phyloP scores from a whole-genome alignment of 1,284 basidiomycete species.

The Cryptococcus depauperatus region DNA sequence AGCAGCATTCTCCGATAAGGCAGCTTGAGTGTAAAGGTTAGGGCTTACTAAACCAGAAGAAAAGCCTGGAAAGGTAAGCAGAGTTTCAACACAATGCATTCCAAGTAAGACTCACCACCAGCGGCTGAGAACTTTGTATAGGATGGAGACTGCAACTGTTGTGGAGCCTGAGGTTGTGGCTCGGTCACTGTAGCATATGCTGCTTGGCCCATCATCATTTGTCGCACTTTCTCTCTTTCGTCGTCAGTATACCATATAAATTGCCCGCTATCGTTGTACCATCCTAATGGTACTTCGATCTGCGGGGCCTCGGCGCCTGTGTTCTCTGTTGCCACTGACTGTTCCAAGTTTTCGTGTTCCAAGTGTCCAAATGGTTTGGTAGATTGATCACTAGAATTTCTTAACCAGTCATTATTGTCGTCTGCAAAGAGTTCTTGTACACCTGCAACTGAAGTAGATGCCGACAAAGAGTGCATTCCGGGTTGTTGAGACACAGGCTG shows the following conservation, averaged over 20 bases:
- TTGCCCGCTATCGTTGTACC: slow-evolving; percentile 37
- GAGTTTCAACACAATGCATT: background rate
- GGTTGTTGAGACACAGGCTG: too few species aligned
- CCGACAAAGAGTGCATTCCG: slow-evolving; percentile 10
- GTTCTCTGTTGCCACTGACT: background rate
- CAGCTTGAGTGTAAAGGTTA: slow-evolving; percentile 6
- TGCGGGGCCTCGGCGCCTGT: slow-evolving; percentile 14
- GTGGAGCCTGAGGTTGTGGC: background rate
- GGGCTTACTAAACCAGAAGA: slow-evolving; percentile 12
- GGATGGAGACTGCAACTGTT: too few species aligned
- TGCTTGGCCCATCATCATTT: slow-evolving; percentile 22
- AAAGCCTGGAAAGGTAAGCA: slow-evolving; percentile 1
- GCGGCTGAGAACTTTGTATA: too few species aligned
- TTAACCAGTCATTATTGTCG: slow-evolving; percentile 28
- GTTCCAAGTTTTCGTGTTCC: background rate
- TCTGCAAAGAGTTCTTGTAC: slow-evolving; percentile 23
- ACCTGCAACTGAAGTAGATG: slow-evolving; percentile 14
- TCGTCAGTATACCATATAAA: slow-evolving; percentile 42
- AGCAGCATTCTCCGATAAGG: slow-evolving; percentile 26
- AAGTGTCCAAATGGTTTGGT: background rate
- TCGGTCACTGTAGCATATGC: background rate
- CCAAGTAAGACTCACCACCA: background rate
- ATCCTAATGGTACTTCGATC: slow-evolving; percentile 37
- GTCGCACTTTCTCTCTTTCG: slow-evolving; percentile 33
- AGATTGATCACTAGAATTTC: slow-evolving; percentile 13